Conservation (phyloP, 2,329 filamentous ascomycete species). For the Sclerotiophoma versabilis region DNA sequence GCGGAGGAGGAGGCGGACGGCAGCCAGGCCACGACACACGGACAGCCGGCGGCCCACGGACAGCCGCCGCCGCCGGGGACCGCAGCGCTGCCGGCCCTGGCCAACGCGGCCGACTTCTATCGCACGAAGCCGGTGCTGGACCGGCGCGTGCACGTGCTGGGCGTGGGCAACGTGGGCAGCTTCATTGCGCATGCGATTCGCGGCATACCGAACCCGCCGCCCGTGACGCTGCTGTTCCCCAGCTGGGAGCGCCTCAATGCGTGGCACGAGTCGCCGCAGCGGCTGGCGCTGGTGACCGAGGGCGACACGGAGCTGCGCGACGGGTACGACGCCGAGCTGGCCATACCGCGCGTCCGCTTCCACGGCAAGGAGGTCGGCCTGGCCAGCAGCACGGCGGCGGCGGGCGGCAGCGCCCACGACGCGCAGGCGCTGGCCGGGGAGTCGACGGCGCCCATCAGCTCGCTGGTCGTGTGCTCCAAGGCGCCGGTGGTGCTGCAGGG, state of each 20-base stretch:
- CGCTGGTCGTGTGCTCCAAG: conserved; percentile 82
- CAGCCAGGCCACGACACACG: too few relatives aligned
- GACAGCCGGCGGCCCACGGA: neutral
- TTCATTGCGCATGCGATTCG: conserved; percentile 78
- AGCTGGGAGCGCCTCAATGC: conserved; percentile 52
- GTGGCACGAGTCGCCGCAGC: conserved; percentile 56
- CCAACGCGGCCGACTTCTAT: conserved; percentile 42
- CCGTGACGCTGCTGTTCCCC: conserved; percentile 82
- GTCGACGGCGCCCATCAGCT: conserved; percentile 64
- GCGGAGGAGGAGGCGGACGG: conserved; percentile 20
- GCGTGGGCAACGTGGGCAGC: conserved; percentile 80
- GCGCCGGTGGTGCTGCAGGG: conserved; percentile 71
- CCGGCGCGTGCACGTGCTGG: conserved; percentile 68
- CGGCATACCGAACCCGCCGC: conserved; percentile 67
- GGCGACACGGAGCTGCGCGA: conserved; percentile 48
- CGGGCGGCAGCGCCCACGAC: neutral
- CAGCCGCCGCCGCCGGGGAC: neutral
- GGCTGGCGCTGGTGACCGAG: conserved; percentile 57
- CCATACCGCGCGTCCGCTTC: conserved; percentile 43
- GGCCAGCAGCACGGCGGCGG: conserved; percentile 16
- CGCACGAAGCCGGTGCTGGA: conserved; percentile 37
- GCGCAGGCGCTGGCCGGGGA: conserved; percentile 30
- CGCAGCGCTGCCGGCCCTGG: neutral
- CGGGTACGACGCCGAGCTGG: conserved; percentile 57
- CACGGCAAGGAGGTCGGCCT: conserved; percentile 48